Conservation (phyloP, 179 eudicot genomes). For the Beta corolliflora region DNA sequence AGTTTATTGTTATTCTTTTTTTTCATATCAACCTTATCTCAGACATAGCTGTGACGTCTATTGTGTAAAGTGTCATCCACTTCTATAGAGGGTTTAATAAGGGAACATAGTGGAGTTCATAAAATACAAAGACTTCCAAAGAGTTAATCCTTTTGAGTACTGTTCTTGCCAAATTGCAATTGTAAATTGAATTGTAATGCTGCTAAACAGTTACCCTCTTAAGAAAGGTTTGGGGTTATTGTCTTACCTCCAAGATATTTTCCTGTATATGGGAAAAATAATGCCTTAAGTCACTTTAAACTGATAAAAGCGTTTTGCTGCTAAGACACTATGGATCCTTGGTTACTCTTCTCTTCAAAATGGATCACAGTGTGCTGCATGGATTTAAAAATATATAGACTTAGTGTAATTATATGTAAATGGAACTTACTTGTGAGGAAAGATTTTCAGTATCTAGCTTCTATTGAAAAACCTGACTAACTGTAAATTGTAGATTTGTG, state of each 20-base stretch:
- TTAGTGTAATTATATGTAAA: not conserved
- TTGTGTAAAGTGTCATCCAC: not conserved
- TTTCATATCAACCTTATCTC: not conserved
- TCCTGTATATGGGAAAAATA: not conserved
- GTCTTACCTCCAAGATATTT: not conserved
- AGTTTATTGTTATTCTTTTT: not conserved
- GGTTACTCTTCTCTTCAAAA: constrained; percentile 1
- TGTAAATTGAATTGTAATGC: not conserved
- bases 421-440: not conserved
- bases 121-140: not conserved
- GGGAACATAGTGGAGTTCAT: not conserved
- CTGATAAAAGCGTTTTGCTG: not conserved
- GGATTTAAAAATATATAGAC: not conserved
- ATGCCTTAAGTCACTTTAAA: not conserved
- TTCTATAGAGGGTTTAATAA: not conserved
- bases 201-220: not conserved
- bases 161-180: not conserved
- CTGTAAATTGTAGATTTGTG: not conserved
- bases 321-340: not conserved
- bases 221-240: not conserved
- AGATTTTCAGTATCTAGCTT: not conserved
- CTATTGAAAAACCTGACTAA: not conserved
- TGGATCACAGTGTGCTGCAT: not conserved
- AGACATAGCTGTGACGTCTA: not conserved
- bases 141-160: not conserved